phyloP scores from a whole-genome alignment of 805 yeast genomes.

The Schizosaccharomyces lindneri region DNA sequence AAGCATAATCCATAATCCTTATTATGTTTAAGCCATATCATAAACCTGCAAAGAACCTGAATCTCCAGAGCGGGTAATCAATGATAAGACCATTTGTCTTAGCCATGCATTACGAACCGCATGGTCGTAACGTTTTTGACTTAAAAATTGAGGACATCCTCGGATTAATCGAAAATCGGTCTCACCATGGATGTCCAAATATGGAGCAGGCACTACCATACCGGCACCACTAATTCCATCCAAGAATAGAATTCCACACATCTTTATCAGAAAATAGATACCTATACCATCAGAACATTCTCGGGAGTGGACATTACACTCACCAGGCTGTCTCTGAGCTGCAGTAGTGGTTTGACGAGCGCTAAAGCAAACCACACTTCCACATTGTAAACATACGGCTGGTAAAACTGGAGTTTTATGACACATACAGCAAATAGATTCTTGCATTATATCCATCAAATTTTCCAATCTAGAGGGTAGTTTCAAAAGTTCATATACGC shows the following conservation, averaged over 20 bases:
- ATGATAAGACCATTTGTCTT: neutral
- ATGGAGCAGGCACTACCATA: conserved; percentile 63
- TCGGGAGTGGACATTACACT: conserved; percentile 49
- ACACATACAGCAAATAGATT: conserved; percentile 15
- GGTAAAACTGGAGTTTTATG: conserved; percentile 28
- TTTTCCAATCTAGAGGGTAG: conserved; percentile 47
- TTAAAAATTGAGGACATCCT: conserved; percentile 46
- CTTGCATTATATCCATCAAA: conserved; percentile 31
- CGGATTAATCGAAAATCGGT: conserved; percentile 46
- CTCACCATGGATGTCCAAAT: conserved; percentile 69
- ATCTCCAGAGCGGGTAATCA: neutral
- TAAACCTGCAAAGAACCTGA: neutral
- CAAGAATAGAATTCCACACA: conserved; percentile 35
- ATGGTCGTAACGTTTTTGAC: conserved; percentile 35
- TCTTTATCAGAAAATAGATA: conserved; percentile 45
- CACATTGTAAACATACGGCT: conserved; percentile 71
- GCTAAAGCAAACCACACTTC: conserved; percentile 41
- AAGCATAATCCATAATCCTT: neutral
- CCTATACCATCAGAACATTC: conserved; percentile 36
- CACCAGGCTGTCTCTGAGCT: conserved; percentile 32
- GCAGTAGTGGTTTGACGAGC: conserved; percentile 14
- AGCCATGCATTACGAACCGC: conserved; percentile 43
- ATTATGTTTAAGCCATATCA: neutral
- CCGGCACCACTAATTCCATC: conserved; percentile 46
- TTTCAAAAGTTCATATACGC: conserved; percentile 29